These are phyloP conservation scores for Prunus yedoensis DNA, from an alignment of 331 rosid species.

Conservation along the genomic window DNA sequence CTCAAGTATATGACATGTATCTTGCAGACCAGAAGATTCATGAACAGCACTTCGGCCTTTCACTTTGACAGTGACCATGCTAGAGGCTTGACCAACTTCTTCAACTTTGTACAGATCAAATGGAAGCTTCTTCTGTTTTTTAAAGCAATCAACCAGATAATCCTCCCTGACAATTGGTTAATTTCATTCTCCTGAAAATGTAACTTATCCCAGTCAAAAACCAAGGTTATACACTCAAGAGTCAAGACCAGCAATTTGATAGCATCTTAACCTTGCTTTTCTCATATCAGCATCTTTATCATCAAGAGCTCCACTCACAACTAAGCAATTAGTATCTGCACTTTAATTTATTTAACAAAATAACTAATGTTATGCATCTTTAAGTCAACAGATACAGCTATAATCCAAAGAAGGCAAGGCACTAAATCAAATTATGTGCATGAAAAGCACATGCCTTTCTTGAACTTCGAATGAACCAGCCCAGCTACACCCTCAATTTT, in stretches of 20 bases:
- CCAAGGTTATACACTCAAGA: constrained; percentile 6
- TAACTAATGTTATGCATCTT: not conserved
- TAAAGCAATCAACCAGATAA: constrained; percentile 80
- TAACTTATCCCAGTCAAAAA: constrained; percentile 27
- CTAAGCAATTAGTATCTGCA: constrained; percentile 91
- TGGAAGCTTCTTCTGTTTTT: constrained; percentile 72
- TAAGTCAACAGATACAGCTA: constrained; percentile 8
- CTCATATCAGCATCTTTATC: constrained; percentile 61
- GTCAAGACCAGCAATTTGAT: constrained; percentile 25
- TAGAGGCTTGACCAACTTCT: constrained; percentile 62
- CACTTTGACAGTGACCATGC: constrained; percentile 91
- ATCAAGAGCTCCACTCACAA: constrained; percentile 61
- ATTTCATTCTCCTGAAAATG: constrained; percentile 74
- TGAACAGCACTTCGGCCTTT: constrained; percentile 91
- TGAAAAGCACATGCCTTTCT: constrained; percentile 56
- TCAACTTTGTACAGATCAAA: constrained; percentile 76
- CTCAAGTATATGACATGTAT: constrained; percentile 89
- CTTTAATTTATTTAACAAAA: constrained; percentile 23
- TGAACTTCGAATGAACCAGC: constrained; percentile 68
- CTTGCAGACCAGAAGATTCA: constrained; percentile 85
- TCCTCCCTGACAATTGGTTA: constrained; percentile 87
- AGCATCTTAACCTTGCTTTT: constrained; percentile 71
- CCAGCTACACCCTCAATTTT: constrained; percentile 68
- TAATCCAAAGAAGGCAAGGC: constrained; percentile 12
- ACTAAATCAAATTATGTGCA: constrained; percentile 15